Conservation (phyloP, 2,329 filamentous ascomycete genomes). For the Talaromyces albobiverticillius region DNA sequence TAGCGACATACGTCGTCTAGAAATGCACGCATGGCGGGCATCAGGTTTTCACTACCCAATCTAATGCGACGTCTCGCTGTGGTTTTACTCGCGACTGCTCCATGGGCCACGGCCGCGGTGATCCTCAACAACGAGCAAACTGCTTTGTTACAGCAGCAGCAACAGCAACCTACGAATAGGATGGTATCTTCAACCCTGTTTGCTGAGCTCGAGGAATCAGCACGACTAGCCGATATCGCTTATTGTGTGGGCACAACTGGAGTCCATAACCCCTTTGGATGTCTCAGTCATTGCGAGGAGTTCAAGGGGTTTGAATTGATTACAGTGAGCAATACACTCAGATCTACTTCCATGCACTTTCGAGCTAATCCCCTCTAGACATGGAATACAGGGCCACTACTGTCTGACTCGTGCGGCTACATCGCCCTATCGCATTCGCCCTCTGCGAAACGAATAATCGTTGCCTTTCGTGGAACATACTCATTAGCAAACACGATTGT, state of each 20-base stretch:
- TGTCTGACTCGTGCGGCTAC: slow-evolving; percentile 92
- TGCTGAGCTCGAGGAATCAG: slow-evolving; percentile 76
- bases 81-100: background rate
- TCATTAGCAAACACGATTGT: slow-evolving; percentile 87
- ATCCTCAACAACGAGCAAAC: background rate
- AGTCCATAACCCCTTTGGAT: slow-evolving; percentile 77
- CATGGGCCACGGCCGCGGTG: background rate
- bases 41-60: background rate
- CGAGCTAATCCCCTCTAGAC: slow-evolving; percentile 45
- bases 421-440: slow-evolving; percentile 77
- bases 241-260: slow-evolving; percentile 90
- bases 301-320: slow-evolving; percentile 78
- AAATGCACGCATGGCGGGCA: background rate
- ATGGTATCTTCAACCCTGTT: slow-evolving; percentile 65
- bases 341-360: background rate
- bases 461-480: slow-evolving; percentile 93
- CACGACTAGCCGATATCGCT: slow-evolving; percentile 88
- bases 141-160: background rate
- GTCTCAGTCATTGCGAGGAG: slow-evolving; percentile 78
- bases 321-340: slow-evolving; percentile 36
- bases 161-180: background rate
- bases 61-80: background rate
- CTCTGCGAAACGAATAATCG: slow-evolving; percentile 63
- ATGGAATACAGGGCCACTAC: slow-evolving; percentile 84
- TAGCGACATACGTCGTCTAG: background rate